phyloP scores from a whole-genome alignment of 2,329 filamentous ascomycete species.

The Nothopassalora personata region DNA sequence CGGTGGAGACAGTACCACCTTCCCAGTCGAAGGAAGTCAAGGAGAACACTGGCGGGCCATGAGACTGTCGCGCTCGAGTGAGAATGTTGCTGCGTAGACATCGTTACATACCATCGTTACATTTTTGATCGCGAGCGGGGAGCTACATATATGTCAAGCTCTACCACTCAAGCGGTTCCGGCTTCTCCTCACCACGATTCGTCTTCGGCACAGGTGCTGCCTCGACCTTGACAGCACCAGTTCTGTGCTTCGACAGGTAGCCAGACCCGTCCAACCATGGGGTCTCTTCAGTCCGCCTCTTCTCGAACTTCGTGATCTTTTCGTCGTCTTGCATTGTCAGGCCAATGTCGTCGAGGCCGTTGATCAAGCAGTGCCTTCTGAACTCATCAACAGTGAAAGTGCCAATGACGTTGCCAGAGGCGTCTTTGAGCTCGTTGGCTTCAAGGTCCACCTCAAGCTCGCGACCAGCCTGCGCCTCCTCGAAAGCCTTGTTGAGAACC shows the following conservation, averaged over 20 bases:
- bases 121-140: not conserved
- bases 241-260: conserved; percentile 60
- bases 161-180: conserved; percentile 86
- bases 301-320: conserved; percentile 80
- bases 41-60: too few species aligned
- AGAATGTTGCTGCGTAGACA: not conserved
- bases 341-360: conserved; percentile 93
- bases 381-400: conserved; percentile 87
- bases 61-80: too few species aligned
- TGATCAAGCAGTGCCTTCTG: conserved; percentile 86
- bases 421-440: conserved; percentile 75
- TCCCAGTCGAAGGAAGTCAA: too few species aligned
- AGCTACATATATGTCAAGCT: not conserved
- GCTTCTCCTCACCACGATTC: conserved; percentile 77
- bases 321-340: conserved; percentile 88
- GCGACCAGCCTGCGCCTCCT: conserved; percentile 69
- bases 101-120: not conserved
- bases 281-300: conserved; percentile 66
- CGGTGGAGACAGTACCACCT: too few species aligned
- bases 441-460: conserved; percentile 88
- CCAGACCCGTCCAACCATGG: conserved; percentile 88
- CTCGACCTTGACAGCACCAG: conserved; percentile 57
- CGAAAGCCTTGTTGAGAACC: conserved; percentile 64
- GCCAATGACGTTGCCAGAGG: conserved; percentile 66
- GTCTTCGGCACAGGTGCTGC: conserved; percentile 75